Evolutionary conservation across 2,329 filamentous ascomycete genomes (phyloP).

Genomic region (Clarireedia sp.): DNA sequence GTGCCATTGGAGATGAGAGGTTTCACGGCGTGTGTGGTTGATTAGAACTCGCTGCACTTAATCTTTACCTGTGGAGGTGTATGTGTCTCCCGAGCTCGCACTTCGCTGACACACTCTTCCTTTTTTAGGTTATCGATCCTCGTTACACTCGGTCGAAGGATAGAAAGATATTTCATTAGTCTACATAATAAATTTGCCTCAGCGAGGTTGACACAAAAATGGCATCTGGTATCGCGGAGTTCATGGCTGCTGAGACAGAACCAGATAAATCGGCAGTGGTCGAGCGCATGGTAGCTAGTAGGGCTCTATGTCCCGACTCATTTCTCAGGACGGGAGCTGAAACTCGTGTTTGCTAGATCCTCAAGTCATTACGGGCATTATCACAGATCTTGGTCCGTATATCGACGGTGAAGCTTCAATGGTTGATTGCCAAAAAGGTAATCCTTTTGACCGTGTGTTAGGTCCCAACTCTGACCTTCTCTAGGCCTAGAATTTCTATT

Average conservation of each 20-base stretch:
- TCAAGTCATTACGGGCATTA: not conserved
- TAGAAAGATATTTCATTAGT: too few species aligned
- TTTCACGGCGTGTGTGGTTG: too few species aligned
- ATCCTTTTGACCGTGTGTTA: not conserved
- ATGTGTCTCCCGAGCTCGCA: too few species aligned
- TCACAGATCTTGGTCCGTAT: conserved; percentile 6
- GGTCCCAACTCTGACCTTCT: conserved; percentile 1
- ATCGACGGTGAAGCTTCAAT: conserved; percentile 5
- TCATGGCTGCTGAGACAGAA: conserved; percentile 6
- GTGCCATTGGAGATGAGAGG: too few species aligned
- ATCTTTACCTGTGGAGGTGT: too few species aligned
- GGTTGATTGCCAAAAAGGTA: conserved; percentile 20
- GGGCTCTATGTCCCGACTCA: not conserved
- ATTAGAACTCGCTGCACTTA: too few species aligned
- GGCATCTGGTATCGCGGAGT: not conserved
- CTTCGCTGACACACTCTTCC: too few species aligned
- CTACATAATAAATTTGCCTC: not conserved
- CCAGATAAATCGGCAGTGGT: conserved; percentile 1
- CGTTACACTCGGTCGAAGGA: too few species aligned
- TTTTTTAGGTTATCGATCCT: not conserved
- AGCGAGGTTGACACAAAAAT: not conserved
- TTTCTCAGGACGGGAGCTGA: not conserved
- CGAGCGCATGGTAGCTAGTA: conserved; percentile 9
- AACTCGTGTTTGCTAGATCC: not conserved
- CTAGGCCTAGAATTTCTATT: conserved; percentile 16